phyloP scores from a whole-genome alignment of 2,329 filamentous ascomycete species.

The Verticillium klebahnii region DNA sequence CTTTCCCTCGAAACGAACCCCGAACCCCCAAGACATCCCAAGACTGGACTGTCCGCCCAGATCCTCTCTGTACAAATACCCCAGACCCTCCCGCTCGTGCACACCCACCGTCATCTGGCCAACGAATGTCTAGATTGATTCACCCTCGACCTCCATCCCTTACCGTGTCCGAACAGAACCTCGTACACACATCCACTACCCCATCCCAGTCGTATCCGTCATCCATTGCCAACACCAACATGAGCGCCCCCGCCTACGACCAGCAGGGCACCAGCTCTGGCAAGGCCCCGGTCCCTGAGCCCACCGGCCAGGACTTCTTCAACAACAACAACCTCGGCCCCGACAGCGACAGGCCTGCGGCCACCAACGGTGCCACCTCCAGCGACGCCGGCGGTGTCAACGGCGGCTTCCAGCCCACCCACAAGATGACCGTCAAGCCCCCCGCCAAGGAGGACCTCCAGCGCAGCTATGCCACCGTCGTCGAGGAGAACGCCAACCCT shows the following conservation, averaged over 20 bases:
- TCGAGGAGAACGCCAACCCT: conserved; percentile 61
- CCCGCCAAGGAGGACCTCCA: conserved; percentile 81
- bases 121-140: neutral
- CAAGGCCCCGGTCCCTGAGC: conserved; percentile 9
- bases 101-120: neutral
- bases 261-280: conserved; percentile 10
- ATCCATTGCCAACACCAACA: conserved; percentile 4
- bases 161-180: neutral
- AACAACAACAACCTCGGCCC: conserved; percentile 6
- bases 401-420: conserved; percentile 40
- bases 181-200: neutral
- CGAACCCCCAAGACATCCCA: neutral
- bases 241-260: conserved; percentile 9
- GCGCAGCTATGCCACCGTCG: conserved; percentile 66
- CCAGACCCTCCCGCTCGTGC: neutral
- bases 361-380: conserved; percentile 12
- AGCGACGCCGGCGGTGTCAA: conserved; percentile 2
- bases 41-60: neutral
- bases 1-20: neutral
- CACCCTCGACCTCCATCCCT: neutral
- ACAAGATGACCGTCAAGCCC: conserved; percentile 68
- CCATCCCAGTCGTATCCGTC: neutral
- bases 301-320: neutral
- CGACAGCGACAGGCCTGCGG: neutral
- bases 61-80: neutral